Conservation (phyloP, 768 basidiomycete species). For the Russula sp. region DNA sequence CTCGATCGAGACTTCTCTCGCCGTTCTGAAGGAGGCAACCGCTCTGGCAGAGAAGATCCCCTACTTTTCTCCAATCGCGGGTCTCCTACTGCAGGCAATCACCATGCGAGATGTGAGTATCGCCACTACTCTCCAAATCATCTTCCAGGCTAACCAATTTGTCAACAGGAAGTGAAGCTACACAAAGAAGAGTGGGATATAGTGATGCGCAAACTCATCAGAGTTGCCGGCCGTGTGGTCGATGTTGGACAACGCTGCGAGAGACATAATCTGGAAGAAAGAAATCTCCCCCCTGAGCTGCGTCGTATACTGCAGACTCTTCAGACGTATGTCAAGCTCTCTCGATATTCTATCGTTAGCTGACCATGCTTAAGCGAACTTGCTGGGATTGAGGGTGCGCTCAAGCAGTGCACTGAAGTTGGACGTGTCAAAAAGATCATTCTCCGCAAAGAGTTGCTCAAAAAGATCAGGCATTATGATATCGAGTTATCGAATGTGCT, state of each 20-base stretch:
- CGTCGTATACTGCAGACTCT: neutral
- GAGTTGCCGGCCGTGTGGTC: neutral
- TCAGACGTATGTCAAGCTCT: neutral
- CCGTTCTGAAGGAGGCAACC: neutral
- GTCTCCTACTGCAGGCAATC: neutral
- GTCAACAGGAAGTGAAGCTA: constrained; percentile 1
- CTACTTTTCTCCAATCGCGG: too few species aligned
- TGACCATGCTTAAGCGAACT: neutral
- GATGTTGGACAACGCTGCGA: neutral
- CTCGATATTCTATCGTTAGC: neutral
- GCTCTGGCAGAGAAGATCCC: neutral
- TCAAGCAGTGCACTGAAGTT: neutral
- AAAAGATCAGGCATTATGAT: constrained; percentile 3
- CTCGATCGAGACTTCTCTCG: neutral
- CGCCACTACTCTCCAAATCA: neutral
- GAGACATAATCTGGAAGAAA: neutral
- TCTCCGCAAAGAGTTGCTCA: neutral
- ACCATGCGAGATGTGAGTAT: neutral
- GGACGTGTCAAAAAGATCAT: neutral
- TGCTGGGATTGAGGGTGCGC: neutral
- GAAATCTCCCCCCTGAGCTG: neutral
- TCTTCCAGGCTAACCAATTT: neutral
- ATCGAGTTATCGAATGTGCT: neutral
- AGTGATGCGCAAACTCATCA: neutral
- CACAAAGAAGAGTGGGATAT: neutral